Evolutionary conservation across 2,329 filamentous ascomycete genomes (phyloP).

Genomic region (Byssothecium circinans): DNA sequence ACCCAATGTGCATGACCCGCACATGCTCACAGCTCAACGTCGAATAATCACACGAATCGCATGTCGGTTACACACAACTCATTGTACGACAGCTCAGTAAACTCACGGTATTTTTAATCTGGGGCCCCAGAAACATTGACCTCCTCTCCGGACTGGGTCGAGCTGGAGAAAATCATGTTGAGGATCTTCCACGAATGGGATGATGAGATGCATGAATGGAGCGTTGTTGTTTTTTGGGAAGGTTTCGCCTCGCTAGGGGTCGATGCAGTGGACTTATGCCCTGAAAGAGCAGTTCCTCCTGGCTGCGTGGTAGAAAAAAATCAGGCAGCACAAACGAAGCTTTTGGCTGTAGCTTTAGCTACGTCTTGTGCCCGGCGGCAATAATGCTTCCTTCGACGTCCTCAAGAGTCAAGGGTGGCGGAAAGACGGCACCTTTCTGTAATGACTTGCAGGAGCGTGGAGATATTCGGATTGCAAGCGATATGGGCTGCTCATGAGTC

Average conservation of each 20-base stretch:
- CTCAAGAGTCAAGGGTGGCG: too few species aligned
- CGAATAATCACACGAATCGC: constrained; percentile 37
- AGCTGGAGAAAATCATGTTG: constrained; percentile 10
- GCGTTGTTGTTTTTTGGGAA: constrained; percentile 2
- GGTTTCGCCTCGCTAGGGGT: constrained; percentile 10
- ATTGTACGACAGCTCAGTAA: not conserved
- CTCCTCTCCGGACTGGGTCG: not conserved
- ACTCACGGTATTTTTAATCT: constrained; percentile 18
- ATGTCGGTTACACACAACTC: not conserved
- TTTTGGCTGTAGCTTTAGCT: not conserved
- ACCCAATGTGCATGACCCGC: constrained; percentile 16
- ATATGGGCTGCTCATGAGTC: not conserved
- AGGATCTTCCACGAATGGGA: constrained; percentile 34
- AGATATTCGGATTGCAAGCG: too few species aligned
- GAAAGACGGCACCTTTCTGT: too few species aligned
- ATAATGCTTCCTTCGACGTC: too few species aligned
- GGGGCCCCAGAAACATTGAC: constrained; percentile 21
- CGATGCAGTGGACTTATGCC: not conserved
- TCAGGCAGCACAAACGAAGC: constrained; percentile 23
- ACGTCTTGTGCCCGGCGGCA: too few species aligned
- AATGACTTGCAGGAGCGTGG: too few species aligned
- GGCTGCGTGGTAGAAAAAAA: not conserved
- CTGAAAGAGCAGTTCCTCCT: constrained; percentile 1
- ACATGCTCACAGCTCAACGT: not conserved
- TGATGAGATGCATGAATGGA: not conserved